Conservation (phyloP, 164 flowering plant genomes). For the Litsea cubeba region DNA sequence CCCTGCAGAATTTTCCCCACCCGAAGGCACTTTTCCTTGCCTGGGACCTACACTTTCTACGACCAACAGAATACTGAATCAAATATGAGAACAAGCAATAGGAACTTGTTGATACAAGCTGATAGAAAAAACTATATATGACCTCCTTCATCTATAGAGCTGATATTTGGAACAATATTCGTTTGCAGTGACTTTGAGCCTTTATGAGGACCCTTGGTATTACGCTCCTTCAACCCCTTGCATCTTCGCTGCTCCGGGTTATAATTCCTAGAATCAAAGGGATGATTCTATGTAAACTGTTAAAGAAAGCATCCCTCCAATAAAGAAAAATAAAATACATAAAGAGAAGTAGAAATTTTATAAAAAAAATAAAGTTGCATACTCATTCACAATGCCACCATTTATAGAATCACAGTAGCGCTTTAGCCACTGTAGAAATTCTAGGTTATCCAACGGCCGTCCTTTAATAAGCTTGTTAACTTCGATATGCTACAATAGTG, state of each 20-base stretch:
- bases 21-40: constrained; percentile 37
- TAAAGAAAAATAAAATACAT: background rate
- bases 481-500: constrained; percentile 66
- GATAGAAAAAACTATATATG: constrained; percentile 25
- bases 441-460: constrained; percentile 90
- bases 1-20: constrained; percentile 26
- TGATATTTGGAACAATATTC: constrained; percentile 33
- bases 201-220: constrained; percentile 40
- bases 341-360: background rate
- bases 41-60: constrained; percentile 26
- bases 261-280: constrained; percentile 52
- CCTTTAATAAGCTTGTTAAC: constrained; percentile 86
- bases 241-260: constrained; percentile 81
- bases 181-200: constrained; percentile 58
- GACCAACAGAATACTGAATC: background rate
- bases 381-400: constrained; percentile 94
- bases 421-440: constrained; percentile 93
- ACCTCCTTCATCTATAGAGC: constrained; percentile 28
- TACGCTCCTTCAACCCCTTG: constrained; percentile 61
- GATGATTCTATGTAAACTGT: background rate
- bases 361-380: constrained; percentile 12
- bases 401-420: constrained; percentile 88
- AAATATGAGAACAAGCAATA: background rate
- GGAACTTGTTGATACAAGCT: constrained; percentile 11
- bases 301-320: background rate